Conservation (phyloP, 2,329 filamentous ascomycete genomes). For the Ophiostoma pallidulum region DNA sequence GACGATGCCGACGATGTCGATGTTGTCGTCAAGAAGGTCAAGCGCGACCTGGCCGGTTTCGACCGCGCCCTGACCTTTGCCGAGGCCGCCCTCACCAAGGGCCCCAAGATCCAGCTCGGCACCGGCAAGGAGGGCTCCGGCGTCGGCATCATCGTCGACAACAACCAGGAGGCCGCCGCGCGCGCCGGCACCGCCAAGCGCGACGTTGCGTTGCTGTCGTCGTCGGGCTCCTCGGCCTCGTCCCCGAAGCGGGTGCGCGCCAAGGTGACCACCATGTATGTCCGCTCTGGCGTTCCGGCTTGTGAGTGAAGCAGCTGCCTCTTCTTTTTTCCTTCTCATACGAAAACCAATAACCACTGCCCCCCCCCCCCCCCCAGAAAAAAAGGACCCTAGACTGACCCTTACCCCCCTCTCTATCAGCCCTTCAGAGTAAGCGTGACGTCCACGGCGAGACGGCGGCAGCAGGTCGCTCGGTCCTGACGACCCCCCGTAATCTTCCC, state of each 20-base stretch:
- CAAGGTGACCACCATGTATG: slow-evolving; percentile 39
- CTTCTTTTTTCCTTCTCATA: too few species aligned
- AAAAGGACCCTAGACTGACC: too few species aligned
- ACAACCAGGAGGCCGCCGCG: slow-evolving; percentile 19
- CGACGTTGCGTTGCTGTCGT: slow-evolving; percentile 8
- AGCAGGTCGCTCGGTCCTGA: background rate
- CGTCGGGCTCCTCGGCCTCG: background rate
- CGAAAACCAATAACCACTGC: too few species aligned
- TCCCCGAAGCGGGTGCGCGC: slow-evolving; percentile 27
- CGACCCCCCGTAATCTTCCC: too few species aligned
- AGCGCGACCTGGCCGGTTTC: slow-evolving; percentile 39
- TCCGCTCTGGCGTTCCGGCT: slow-evolving; percentile 33
- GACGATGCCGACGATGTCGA: slow-evolving; percentile 15
- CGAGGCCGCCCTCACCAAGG: slow-evolving; percentile 34
- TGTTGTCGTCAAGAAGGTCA: slow-evolving; percentile 17
- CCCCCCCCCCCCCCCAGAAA: too few species aligned
- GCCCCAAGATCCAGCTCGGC: slow-evolving; percentile 39
- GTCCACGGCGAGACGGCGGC: slow-evolving; percentile 6
- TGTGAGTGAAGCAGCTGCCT: slow-evolving; percentile 25
- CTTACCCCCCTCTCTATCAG: too few species aligned
- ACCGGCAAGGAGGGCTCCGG: slow-evolving; percentile 34
- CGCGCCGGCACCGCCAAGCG: slow-evolving; percentile 14
- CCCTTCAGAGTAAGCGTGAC: slow-evolving; percentile 21
- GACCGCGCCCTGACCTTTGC: slow-evolving; percentile 37
- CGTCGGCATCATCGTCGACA: slow-evolving; percentile 27